These are phyloP conservation scores for Euphorbia peplus DNA, from an alignment of 345 rosid genomes.

Conservation along the genomic window DNA sequence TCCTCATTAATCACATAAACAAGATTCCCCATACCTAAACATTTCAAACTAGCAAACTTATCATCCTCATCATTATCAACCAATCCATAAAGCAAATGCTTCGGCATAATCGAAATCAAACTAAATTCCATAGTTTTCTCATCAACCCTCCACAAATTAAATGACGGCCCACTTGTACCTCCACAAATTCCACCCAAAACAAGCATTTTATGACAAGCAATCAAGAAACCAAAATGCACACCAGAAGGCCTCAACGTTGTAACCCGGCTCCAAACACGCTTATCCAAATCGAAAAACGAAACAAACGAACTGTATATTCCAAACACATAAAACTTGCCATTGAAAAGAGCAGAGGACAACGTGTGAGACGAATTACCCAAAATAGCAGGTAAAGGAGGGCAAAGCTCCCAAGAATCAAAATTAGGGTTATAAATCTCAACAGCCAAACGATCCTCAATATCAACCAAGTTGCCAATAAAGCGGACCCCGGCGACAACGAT, in stretches of 20 bases:
- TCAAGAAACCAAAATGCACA: slow-evolving; percentile 54
- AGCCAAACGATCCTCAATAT: slow-evolving; percentile 65
- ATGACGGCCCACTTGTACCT: slow-evolving; percentile 47
- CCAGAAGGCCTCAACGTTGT: slow-evolving; percentile 79
- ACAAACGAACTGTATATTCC: slow-evolving; percentile 53
- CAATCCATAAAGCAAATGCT: slow-evolving; percentile 47
- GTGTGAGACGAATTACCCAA: slow-evolving; percentile 57
- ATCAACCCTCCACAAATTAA: slow-evolving; percentile 62
- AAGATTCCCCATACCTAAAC: slow-evolving; percentile 72
- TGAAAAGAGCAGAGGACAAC: slow-evolving; percentile 58
- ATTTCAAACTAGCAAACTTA: slow-evolving; percentile 71
- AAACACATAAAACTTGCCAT: slow-evolving; percentile 52
- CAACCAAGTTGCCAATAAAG: slow-evolving; percentile 66
- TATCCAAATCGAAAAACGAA: slow-evolving; percentile 55
- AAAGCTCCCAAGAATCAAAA: slow-evolving; percentile 60
- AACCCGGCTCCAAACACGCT: slow-evolving; percentile 60
- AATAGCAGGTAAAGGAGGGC: slow-evolving; percentile 71
- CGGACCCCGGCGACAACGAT: slow-evolving; percentile 73
- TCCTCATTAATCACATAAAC: slow-evolving; percentile 78
- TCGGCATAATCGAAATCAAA: slow-evolving; percentile 73
- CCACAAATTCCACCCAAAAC: slow-evolving; percentile 68
- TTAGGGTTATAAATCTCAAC: slow-evolving; percentile 67
- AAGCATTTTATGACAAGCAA: slow-evolving; percentile 53
- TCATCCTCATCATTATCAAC: slow-evolving; percentile 68
- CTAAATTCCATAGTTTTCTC: slow-evolving; percentile 58